Base-by-base conservation (phyloP, 2,329 filamentous ascomycete genomes). In the Torrubiella hemipterigena region DNA sequence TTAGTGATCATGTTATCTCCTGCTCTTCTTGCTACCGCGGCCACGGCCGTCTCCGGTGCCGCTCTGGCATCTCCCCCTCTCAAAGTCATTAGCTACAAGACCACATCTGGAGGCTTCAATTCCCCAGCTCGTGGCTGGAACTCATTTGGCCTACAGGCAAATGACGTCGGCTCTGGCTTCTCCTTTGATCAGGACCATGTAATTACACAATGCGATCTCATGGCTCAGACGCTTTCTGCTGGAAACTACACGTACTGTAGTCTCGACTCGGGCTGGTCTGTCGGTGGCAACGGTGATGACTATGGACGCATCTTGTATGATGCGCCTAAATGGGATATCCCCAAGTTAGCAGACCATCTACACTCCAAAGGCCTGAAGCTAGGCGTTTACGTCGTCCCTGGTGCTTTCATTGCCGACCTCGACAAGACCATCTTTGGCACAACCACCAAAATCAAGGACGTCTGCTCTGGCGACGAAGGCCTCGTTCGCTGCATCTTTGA, bases 181-280 rank as follows among this genome's bases (percentile, higher is more conserved):
- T 31, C 21, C 14, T 38, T 40, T 21, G 36, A 42, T 29, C 36
- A 42, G 21, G 35, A 31, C 29, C 40, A 39, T 25, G 38, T 42
- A 31, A 33, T 32, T 15, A 26, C 33, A 15, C 38, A 41, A 31
- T 42, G 40, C 29, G 37, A 42, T 21, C 23, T 27, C 15, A 23
- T 42, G 16, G 38, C 35, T 14, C 17, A n/a, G 9, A 21, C 28
- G 29, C 29, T 33, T 19, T 14, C 7, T 24, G 25, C 20, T 4
- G 31, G 18, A 19, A 35, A 34, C 16, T 41, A 42, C 30, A 38
- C 33, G 6, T 36, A 36, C 30, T 42, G 38, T 37, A 39, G 40
- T 19, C 27, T 42, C 17, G 40, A 42, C 30, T 41, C 40, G 14
- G 40, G 40, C 17, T 42, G 40, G 38, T 42, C 40, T n/a, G 40